phyloP scores from a whole-genome alignment of 1,139 yeast genomes.

The Chernovozyma sophiae-reginae region DNA sequence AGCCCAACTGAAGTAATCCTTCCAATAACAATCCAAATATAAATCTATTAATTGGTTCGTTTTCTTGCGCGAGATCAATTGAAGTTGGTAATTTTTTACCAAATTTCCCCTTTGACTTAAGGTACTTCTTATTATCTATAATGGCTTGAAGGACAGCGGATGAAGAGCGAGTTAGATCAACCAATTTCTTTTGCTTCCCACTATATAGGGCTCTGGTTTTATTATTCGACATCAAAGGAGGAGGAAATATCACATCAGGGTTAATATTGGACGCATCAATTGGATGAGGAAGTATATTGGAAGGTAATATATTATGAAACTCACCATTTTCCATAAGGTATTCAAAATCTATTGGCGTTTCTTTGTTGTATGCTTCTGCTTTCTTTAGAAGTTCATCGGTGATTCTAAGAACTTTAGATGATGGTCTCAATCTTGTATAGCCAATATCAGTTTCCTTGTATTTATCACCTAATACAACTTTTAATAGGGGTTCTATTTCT shows the following conservation, averaged over 20 bases:
- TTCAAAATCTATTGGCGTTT: neutral
- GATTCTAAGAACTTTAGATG: neutral
- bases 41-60: constrained; percentile 23
- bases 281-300: constrained; percentile 6
- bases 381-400: neutral
- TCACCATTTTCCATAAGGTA: neutral
- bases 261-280: constrained; percentile 16
- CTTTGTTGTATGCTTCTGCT: constrained; percentile 1
- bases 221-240: constrained; percentile 22
- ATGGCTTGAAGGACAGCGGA: constrained; percentile 16
- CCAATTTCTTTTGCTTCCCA: constrained; percentile 23
- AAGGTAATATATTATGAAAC: constrained; percentile 4
- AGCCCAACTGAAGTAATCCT: constrained; percentile 30
- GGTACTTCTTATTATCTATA: constrained; percentile 14
- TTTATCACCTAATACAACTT: constrained; percentile 9
- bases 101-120: constrained; percentile 18
- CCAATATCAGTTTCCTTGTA: neutral
- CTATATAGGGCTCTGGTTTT: constrained; percentile 22
- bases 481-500: constrained; percentile 23
- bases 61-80: constrained; percentile 6
- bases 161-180: constrained; percentile 29
- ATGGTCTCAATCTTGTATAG: neutral
- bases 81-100: constrained; percentile 16
- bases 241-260: constrained; percentile 32
- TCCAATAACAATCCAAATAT: constrained; percentile 29